Conservation (phyloP, 2,329 filamentous ascomycete species). For the Mariannaea elegans region DNA sequence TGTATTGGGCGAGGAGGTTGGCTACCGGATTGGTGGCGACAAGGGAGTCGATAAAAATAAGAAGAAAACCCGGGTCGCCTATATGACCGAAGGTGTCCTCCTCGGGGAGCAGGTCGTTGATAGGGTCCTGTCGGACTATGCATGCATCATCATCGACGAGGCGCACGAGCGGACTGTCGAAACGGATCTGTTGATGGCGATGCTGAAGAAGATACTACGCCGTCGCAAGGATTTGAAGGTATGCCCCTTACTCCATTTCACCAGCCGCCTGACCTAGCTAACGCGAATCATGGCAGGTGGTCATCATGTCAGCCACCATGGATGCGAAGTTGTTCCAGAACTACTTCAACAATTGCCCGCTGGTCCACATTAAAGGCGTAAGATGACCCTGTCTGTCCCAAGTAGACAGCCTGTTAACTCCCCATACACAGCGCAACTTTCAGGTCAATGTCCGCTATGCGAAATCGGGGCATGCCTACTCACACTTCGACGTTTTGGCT, state of each 20-base stretch:
- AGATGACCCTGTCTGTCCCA: no score
- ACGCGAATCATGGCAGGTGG: neutral
- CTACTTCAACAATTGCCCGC: conserved; percentile 20
- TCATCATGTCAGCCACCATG: conserved; percentile 26
- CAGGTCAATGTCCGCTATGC: conserved; percentile 5
- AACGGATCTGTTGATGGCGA: neutral
- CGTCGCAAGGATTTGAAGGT: neutral
- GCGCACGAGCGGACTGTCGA: conserved; percentile 24
- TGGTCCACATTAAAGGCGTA: neutral
- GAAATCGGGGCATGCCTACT: neutral
- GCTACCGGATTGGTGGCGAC: conserved; percentile 74
- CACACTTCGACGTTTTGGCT: neutral
- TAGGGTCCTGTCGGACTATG: conserved; percentile 6
- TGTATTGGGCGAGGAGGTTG: conserved; percentile 87
- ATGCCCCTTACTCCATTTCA: neutral
- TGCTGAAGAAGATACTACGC: no score
- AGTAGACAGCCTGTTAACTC: no score
- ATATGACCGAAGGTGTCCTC: conserved; percentile 28
- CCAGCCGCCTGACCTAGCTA: neutral
- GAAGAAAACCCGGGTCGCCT: conserved; percentile 16
- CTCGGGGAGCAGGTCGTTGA: neutral
- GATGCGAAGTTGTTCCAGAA: conserved; percentile 10
- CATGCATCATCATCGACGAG: conserved; percentile 26
- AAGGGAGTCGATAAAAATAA: conserved; percentile 60
- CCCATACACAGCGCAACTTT: neutral